Evolutionary conservation across 2,329 filamentous ascomycete species (phyloP).

Genomic region (Ambrosiella beaveri): DNA sequence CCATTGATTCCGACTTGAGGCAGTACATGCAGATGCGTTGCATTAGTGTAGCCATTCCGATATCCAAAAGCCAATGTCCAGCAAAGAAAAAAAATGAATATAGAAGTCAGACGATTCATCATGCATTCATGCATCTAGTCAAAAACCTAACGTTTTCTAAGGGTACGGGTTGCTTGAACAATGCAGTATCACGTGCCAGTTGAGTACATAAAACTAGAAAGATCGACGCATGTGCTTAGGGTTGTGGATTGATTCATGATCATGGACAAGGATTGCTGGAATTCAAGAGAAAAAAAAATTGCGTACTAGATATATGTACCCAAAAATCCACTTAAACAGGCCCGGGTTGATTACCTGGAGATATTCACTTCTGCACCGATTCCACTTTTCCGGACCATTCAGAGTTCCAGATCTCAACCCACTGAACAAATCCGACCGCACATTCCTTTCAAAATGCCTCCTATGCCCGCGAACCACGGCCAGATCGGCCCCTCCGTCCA

Average conservation of each 20-base stretch:
- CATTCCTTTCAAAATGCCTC: conserved; percentile 22
- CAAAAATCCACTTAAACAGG: background rate
- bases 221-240: too few species aligned
- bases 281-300: too few species aligned
- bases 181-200: too few species aligned
- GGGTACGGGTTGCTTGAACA: too few species aligned
- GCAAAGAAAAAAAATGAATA: too few species aligned
- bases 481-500: conserved; percentile 19
- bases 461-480: conserved; percentile 23
- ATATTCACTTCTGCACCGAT: background rate
- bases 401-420: background rate
- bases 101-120: too few species aligned
- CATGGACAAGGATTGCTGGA: too few species aligned
- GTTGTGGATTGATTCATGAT: too few species aligned
- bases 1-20: background rate
- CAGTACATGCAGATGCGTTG: background rate
- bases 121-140: too few species aligned
- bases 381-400: background rate
- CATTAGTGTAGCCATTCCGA: background rate
- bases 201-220: too few species aligned
- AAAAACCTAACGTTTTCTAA: too few species aligned
- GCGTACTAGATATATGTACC: too few species aligned
- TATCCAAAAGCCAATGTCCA: background rate
- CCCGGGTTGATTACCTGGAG: background rate
- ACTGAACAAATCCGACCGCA: background rate